Evolutionary conservation across 805 yeast species (phyloP), one percentile per base, ranked within the genome.

Genomic region (Nakazawaea peltata): DNA sequence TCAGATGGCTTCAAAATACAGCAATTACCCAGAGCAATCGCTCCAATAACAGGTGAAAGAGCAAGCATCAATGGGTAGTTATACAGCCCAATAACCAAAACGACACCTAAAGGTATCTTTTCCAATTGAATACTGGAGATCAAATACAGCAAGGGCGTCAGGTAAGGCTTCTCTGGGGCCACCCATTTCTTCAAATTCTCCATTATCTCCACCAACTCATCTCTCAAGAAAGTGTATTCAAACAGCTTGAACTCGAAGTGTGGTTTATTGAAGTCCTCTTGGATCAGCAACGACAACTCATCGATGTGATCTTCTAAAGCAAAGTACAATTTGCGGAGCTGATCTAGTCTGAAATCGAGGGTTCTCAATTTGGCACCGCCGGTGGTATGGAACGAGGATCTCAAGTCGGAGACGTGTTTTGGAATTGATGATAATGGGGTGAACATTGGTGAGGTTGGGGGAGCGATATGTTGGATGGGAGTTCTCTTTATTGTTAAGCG

Each of bases 1-100:
- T 90, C 97, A 41, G 81, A 69, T 13, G 84, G 87, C 53, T 86
- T 86, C 46, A 79, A 59, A 15, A 82, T 74, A 19, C 83, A 90
- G 12, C 78, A 65, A 54, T 88, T 87, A 10, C 97, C 97, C 15
- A 80, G 83, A 2, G 94, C 85, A 44, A 90, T 59, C 2, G 95
- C 95, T 15, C 85, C 84, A 26, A 77, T 66, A 17, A 87, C 50
- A 0, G 96, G 86, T 22, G 69, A 63, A 9, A 86, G 40, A 0
- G 83, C 48, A 40, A 90, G 60, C 19, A 70, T 41, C 29, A 82
- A 53, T 1, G 97, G 95, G 53, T 77, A 86, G 57, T 85, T 85
- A 70, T 81, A 85, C 0, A 95, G 90, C 3, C 81, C 62, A 32
- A 88, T 75, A 33, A 90, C 65, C 40, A 87, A 66, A 3, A 81